Evolutionary conservation across 805 yeast genomes (phyloP).

Genomic region (Maudiozyma bulderi): DNA sequence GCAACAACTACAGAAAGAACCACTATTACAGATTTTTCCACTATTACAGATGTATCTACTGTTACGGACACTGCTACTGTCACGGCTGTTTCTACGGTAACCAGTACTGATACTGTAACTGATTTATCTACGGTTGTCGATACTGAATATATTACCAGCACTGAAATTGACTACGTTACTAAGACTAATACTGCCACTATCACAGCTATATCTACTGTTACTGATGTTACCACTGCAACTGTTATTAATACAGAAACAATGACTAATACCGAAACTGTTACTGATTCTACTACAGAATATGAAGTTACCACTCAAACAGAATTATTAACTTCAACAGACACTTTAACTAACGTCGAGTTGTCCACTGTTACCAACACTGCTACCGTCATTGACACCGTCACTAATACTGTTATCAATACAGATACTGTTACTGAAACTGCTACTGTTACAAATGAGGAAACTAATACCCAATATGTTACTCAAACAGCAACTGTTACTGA

Average conservation of each 20-base stretch:
- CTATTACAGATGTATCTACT: background rate
- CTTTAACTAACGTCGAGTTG: background rate
- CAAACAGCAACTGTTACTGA: background rate
- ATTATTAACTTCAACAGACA: background rate
- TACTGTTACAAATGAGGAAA: background rate
- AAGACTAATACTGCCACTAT: background rate
- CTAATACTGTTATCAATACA: background rate
- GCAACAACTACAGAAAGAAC: background rate
- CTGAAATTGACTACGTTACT: background rate
- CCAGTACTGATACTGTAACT: background rate
- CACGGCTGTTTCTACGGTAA: background rate
- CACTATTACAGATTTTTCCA: background rate
- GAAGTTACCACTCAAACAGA: background rate
- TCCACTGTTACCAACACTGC: background rate
- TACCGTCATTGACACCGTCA: background rate
- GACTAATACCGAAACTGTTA: background rate
- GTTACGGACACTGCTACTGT: background rate
- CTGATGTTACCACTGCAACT: background rate
- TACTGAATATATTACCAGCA: background rate
- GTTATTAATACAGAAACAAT: background rate
- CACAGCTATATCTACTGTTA: background rate
- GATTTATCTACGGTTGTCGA: background rate
- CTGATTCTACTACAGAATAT: background rate
- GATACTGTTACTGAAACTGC: background rate
- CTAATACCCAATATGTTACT: background rate